phyloP scores from a whole-genome alignment of 139 green algal genomes.

The Picochlorum sp. region DNA sequence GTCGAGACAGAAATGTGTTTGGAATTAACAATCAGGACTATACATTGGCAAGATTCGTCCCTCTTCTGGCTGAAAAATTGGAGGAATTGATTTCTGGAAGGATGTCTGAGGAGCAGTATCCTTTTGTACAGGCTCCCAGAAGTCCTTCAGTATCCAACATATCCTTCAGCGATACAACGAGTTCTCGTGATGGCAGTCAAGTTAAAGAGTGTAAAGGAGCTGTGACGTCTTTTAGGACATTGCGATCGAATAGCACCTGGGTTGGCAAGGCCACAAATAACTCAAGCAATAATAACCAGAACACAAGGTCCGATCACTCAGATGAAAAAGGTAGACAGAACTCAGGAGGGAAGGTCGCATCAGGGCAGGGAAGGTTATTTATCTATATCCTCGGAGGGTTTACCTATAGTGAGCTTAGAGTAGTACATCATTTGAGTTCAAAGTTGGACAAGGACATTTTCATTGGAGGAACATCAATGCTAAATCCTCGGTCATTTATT shows the following conservation, averaged over 20 bases:
- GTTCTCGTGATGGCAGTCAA: neutral
- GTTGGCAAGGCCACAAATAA: conserved; percentile 17
- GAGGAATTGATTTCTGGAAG: conserved; percentile 33
- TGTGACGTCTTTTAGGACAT: conserved; percentile 21
- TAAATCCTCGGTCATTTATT: conserved; percentile 60
- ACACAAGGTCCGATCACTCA: neutral
- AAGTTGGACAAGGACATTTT: conserved; percentile 63
- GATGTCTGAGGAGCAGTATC: conserved; percentile 67
- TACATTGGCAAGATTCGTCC: conserved; percentile 43
- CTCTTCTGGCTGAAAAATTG: conserved; percentile 46
- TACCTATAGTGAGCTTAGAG: conserved; percentile 73
- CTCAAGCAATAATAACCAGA: neutral
- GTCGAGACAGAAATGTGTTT: conserved; percentile 35
- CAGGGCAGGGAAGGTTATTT: conserved; percentile 49
- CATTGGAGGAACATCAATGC: conserved; percentile 64
- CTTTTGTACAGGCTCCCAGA: conserved; percentile 46
- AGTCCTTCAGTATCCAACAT: conserved; percentile 5
- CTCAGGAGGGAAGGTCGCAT: neutral
- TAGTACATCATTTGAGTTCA: conserved; percentile 61
- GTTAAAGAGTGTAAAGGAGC: neutral
- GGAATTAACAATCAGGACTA: conserved; percentile 33
- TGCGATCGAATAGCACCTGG: conserved; percentile 33
- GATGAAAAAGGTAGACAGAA: neutral
- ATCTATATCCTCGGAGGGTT: conserved; percentile 83
- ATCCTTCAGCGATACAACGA: neutral